Conservation (phyloP, 2,329 filamentous ascomycete species). For the Diatrype stigma region DNA sequence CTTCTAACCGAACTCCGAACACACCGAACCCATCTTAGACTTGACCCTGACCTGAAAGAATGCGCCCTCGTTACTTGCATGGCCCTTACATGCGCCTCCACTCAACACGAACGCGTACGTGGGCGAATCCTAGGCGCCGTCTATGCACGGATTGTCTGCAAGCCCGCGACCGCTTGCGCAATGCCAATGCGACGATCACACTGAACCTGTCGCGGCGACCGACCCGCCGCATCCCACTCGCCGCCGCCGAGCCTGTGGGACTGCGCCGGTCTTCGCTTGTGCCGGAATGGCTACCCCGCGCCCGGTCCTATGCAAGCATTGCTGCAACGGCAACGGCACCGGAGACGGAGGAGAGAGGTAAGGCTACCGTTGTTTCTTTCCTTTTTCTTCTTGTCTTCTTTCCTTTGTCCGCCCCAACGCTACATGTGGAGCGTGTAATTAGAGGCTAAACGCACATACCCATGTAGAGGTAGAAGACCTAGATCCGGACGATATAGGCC, state of each 20-base stretch:
- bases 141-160: background rate
- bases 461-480: no score
- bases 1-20: background rate
- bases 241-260: background rate
- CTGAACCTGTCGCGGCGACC: background rate
- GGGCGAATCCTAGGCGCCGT: background rate
- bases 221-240: background rate
- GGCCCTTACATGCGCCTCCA: background rate
- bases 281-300: background rate
- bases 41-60: background rate
- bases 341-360: background rate
- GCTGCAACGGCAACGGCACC: background rate
- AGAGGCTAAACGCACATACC: constrained; percentile 8
- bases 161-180: background rate
- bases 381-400: no score
- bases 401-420: background rate
- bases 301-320: background rate
- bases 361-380: background rate
- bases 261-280: background rate
- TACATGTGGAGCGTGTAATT: background rate
- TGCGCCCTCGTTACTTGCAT: constrained; percentile 1
- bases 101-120: background rate
- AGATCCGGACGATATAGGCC: constrained; percentile 49
- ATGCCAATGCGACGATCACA: background rate
- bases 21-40: background rate